Percentiles rank a stretch among this genome's conserved stretches.
These are phyloP conservation scores for Papiliotrema fonsecae DNA, from an alignment of 1,284 basidiomycete genomes.

Conservation along the genomic window DNA sequence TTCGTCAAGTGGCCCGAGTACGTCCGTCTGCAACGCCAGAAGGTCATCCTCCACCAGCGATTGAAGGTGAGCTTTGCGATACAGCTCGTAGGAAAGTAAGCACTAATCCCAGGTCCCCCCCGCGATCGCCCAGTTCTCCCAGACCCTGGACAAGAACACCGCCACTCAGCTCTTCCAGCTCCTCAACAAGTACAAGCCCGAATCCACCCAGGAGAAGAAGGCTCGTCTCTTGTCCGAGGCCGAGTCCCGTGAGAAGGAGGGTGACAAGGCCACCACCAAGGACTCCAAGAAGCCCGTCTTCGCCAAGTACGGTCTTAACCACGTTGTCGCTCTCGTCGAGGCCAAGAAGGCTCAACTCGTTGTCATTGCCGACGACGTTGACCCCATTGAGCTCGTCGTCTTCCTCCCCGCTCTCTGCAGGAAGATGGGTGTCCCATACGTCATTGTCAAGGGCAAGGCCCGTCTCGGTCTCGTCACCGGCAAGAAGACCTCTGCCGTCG, in stretches of 20 bases:
- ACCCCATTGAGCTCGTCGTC: constrained; percentile 96
- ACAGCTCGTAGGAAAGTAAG: neutral
- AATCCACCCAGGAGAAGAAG: constrained; percentile 93
- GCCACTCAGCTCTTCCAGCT: constrained; percentile 98
- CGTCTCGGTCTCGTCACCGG: constrained; percentile 65
- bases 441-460: constrained; percentile 95
- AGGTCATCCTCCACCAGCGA: constrained; percentile 97
- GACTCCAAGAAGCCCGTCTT: constrained; percentile 88
- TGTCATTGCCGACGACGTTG: constrained; percentile 95
- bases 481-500: constrained; percentile 95
- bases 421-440: constrained; percentile 97
- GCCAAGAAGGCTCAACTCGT: constrained; percentile 97
- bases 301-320: constrained; percentile 97
- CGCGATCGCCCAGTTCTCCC: constrained; percentile 94
- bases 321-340: constrained; percentile 89
- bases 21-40: constrained; percentile 95
- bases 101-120: constrained; percentile 65
- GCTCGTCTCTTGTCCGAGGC: constrained; percentile 80
- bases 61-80: constrained; percentile 60
- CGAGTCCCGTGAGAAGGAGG: constrained; percentile 57
- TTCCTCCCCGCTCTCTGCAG: constrained; percentile 97
- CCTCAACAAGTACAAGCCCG: constrained; percentile 76
- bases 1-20: constrained; percentile 99
- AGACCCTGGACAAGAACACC: constrained; percentile 99
- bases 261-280: constrained; percentile 50